Base-by-base conservation (phyloP, 2,329 filamentous ascomycete genomes). In the Aspergillus ruber region DNA sequence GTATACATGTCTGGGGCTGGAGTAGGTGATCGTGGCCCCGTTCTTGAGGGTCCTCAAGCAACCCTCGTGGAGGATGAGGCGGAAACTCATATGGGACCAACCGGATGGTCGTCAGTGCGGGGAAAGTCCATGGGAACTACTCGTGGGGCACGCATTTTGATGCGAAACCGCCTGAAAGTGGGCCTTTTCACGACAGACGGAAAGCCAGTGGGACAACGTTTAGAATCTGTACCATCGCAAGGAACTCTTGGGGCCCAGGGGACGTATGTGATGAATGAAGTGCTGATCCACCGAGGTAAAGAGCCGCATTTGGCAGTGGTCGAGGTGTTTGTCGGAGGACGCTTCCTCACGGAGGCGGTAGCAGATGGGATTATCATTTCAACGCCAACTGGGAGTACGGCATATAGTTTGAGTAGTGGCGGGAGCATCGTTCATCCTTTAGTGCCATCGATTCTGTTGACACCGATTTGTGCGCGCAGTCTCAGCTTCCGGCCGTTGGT, bases 281-380 rank as follows among this genome's bases (percentile, higher is more conserved):
- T 98, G 9, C 85, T 95, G 1, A 85, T 98, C 32, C 93, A 98
- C 67, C 84, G 93, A 18, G 93, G 93, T 36, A 84, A 86, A 29
- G 85, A 91, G 53, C 89, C 93, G 0, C 91, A 97, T 67, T 79
- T 98, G 5, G 88, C 90, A 33, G 85, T 95, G 55, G 88, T 98
- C 56, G 88, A 95, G 61, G 88, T 98, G 39, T 93, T 84, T 60
- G 85, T 97, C 50, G 90, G 90, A 58, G 86, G 88, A 29, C 83
- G 89, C 46, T 94, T 93, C 60, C 75, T 98, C 41, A 98, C 93
- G 1, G 90, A 95, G 66, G 91, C 89, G 1, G 90, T 95, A 10
- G 91, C 90, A 1, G 93, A 98, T 66, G 93, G 93, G 44, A 94
- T 98, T 67, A 85, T 97, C 40, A 83, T 97, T 49, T 90, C 86